These are phyloP conservation scores for Xerocomellus amylosporus DNA, from an alignment of 768 basidiomycete species.

Conservation along the genomic window DNA sequence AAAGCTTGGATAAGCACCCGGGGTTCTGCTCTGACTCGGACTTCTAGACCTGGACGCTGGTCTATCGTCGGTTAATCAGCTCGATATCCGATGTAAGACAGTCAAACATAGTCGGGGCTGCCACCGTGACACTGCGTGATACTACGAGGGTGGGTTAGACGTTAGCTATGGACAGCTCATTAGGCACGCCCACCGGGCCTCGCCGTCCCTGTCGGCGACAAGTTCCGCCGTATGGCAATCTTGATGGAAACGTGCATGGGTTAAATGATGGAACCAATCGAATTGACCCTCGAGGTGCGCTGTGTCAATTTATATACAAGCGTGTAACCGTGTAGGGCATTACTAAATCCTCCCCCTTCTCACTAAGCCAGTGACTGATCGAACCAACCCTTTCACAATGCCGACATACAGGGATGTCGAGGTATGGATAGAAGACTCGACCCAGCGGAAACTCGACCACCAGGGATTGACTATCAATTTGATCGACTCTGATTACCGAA, in stretches of 20 bases:
- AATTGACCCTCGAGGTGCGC: not conserved
- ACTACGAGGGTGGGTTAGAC: not conserved
- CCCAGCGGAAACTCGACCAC: conserved; percentile 1
- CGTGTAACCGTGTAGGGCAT: not conserved
- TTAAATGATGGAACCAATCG: not conserved
- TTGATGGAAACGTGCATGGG: not conserved
- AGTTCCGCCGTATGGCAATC: conserved; percentile 1
- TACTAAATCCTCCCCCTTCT: not conserved
- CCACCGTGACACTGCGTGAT: not conserved
- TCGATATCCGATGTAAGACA: not conserved
- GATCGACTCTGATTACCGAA: conserved; percentile 6
- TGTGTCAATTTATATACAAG: conserved; percentile 6
- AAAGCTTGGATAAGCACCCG: not conserved
- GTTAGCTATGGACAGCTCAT: not conserved
- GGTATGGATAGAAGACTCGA: conserved; percentile 19
- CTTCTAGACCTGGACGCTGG: not conserved
- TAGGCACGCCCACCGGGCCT: not conserved
- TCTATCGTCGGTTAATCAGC: not conserved
- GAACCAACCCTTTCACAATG: conserved; percentile 9
- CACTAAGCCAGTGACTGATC: not conserved
- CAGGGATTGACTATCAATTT: conserved; percentile 6
- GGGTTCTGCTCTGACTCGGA: not conserved
- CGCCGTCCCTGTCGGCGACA: not conserved
- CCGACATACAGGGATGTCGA: conserved; percentile 14
- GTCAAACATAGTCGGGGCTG: not conserved